Evolutionary conservation across 768 basidiomycete genomes (phyloP).

Genomic region (Mycena albidolilacea): DNA sequence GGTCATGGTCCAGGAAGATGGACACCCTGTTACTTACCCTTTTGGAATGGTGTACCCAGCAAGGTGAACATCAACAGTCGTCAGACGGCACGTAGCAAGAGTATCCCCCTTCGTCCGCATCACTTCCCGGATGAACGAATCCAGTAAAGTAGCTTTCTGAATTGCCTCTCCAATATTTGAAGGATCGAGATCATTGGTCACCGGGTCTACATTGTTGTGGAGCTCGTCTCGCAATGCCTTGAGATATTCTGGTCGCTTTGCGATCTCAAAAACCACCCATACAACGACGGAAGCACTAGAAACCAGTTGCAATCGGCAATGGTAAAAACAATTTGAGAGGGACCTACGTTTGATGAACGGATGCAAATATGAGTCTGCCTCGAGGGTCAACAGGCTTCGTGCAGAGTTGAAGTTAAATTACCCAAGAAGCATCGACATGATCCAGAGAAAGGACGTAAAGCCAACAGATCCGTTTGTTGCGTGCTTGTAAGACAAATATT

Average conservation of each 20-base stretch:
- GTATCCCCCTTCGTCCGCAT: slow-evolving; percentile 55
- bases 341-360: slow-evolving; percentile 53
- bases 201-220: slow-evolving; percentile 34
- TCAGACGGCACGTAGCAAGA: slow-evolving; percentile 46
- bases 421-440: slow-evolving; percentile 48
- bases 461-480: slow-evolving; percentile 28
- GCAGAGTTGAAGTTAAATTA: slow-evolving; percentile 14
- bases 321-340: background rate
- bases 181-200: slow-evolving; percentile 41
- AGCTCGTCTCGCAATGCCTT: slow-evolving; percentile 47
- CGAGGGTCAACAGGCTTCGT: background rate
- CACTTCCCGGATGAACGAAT: slow-evolving; percentile 55
- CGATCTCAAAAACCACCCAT: slow-evolving; percentile 52
- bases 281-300: slow-evolving; percentile 50
- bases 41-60: slow-evolving; percentile 49
- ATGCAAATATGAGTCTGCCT: slow-evolving; percentile 51
- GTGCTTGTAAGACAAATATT: slow-evolving; percentile 35
- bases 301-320: background rate
- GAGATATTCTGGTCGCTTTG: slow-evolving; percentile 48
- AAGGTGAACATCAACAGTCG: slow-evolving; percentile 45
- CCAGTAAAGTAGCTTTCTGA: slow-evolving; percentile 46
- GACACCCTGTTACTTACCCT: slow-evolving; percentile 36
- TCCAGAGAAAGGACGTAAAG: slow-evolving; percentile 36
- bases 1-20: background rate
- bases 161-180: slow-evolving; percentile 45